phyloP scores from a whole-genome alignment of 1,284 basidiomycete species.

The Austroboletus niveus region DNA sequence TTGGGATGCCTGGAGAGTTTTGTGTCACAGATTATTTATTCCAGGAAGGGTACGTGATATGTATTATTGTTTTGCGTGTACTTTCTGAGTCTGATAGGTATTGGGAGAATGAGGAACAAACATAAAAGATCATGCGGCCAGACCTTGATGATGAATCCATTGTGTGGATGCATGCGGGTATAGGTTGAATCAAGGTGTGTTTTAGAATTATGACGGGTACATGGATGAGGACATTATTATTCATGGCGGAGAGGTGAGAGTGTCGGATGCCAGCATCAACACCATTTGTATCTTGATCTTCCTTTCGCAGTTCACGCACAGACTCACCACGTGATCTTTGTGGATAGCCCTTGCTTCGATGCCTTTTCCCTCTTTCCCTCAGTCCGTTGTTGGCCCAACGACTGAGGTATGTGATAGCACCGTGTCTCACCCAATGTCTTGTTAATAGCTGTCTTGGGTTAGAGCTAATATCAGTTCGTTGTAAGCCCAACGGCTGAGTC shows the following conservation, averaged over 20 bases:
- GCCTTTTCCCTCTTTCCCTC: too few relatives aligned
- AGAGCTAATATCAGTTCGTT: too few relatives aligned
- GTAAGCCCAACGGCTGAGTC: too few relatives aligned
- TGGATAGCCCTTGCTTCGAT: too few relatives aligned
- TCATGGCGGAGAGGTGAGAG: conserved; percentile 73
- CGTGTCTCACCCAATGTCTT: too few relatives aligned
- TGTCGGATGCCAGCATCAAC: too few relatives aligned
- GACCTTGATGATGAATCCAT: conserved; percentile 52
- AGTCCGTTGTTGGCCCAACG: too few relatives aligned
- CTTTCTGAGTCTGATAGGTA: conserved; percentile 47
- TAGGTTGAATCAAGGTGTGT: conserved; percentile 70
- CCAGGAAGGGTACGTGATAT: conserved; percentile 64
- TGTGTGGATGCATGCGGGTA: conserved; percentile 81
- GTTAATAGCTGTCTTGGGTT: too few relatives aligned
- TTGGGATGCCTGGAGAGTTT: conserved; percentile 71
- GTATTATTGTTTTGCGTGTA: neutral
- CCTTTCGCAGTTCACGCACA: too few relatives aligned
- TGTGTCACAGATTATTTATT: conserved; percentile 73
- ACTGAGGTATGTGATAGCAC: too few relatives aligned
- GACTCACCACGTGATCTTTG: too few relatives aligned
- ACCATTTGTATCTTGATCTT: too few relatives aligned
- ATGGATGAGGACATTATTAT: conserved; percentile 72
- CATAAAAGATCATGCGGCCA: conserved; percentile 55
- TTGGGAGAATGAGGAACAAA: conserved; percentile 75
- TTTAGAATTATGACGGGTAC: neutral